Evolutionary conservation across 495 filamentous ascomycete species (phyloP).

Genomic region (Amniculicola lignicola): DNA sequence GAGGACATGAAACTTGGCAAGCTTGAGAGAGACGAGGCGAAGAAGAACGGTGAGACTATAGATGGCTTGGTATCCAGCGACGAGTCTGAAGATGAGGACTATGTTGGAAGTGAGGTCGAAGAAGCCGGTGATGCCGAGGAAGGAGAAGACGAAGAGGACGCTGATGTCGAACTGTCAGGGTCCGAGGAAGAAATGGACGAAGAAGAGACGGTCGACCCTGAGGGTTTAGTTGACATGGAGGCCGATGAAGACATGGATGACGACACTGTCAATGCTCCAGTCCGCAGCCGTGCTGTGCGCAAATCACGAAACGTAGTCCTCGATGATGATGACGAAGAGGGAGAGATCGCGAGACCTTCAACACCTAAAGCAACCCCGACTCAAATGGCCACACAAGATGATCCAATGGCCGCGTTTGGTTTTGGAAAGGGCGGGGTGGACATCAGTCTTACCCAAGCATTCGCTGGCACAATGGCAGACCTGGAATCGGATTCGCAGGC

Average conservation of each 20-base stretch:
- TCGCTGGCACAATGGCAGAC: constrained; percentile 84
- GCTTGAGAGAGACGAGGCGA: constrained; percentile 67
- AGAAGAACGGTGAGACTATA: constrained; percentile 55
- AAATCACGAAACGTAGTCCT: constrained; percentile 26
- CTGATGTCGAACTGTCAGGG: constrained; percentile 33
- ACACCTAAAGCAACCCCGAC: background rate
- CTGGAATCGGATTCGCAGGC: constrained; percentile 42
- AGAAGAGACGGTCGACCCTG: constrained; percentile 41
- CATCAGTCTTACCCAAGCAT: constrained; percentile 85
- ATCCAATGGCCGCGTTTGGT: constrained; percentile 42
- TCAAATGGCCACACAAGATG: constrained; percentile 15
- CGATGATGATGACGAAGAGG: constrained; percentile 40
- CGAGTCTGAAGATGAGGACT: constrained; percentile 62
- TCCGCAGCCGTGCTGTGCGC: constrained; percentile 53
- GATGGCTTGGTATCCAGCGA: constrained; percentile 53
- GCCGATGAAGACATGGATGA: constrained; percentile 48
- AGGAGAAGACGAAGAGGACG: constrained; percentile 43
- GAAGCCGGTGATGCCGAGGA: constrained; percentile 46
- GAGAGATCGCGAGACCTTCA: constrained; percentile 22
- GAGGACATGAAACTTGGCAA: constrained; percentile 78
- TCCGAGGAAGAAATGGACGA: constrained; percentile 43
- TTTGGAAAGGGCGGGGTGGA: constrained; percentile 31
- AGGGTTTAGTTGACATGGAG: constrained; percentile 35
- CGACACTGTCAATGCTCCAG: constrained; percentile 31
- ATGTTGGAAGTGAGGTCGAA: constrained; percentile 53